Conservation (phyloP, 2,329 filamentous ascomycete species). For the Magnaporthiopsis poae region DNA sequence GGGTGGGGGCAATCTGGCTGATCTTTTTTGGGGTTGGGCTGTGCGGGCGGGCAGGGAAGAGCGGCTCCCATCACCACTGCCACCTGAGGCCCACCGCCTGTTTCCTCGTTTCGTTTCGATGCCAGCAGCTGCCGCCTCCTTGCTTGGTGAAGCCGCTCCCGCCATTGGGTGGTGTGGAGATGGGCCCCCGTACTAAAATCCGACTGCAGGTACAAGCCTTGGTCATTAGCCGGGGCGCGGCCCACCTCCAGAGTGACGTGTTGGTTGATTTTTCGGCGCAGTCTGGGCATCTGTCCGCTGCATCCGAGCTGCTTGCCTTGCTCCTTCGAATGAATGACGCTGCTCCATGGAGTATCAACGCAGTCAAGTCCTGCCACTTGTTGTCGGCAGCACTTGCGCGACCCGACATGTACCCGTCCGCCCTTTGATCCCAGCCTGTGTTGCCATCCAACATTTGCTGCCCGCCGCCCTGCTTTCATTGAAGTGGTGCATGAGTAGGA, state of each 20-base stretch:
- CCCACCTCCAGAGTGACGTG: neutral
- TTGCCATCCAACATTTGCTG: neutral
- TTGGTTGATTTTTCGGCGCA: neutral
- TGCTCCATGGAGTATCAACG: neutral
- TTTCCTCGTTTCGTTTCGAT: neutral
- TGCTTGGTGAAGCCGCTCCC: neutral
- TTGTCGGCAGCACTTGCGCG: neutral
- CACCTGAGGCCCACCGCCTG: neutral
- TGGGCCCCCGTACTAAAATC: neutral
- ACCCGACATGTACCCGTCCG: neutral
- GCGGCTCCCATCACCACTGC: neutral
- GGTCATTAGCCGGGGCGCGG: too few species aligned
- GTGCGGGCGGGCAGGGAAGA: neutral
- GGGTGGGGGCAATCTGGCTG: neutral
- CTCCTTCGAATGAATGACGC: neutral
- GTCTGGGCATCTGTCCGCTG: neutral
- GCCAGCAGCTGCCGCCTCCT: neutral
- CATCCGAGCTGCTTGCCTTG: neutral
- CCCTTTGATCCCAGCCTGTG: neutral
- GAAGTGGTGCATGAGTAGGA: neutral
- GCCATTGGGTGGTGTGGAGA: neutral
- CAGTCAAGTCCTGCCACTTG: neutral
- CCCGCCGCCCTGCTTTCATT: neutral
- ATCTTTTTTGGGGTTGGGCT: neutral
- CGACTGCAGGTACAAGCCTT: neutral